Evolutionary conservation across 768 basidiomycete species (phyloP), one percentile per base, ranked within the genome.

Genomic region (Lactarius hengduanensis): DNA sequence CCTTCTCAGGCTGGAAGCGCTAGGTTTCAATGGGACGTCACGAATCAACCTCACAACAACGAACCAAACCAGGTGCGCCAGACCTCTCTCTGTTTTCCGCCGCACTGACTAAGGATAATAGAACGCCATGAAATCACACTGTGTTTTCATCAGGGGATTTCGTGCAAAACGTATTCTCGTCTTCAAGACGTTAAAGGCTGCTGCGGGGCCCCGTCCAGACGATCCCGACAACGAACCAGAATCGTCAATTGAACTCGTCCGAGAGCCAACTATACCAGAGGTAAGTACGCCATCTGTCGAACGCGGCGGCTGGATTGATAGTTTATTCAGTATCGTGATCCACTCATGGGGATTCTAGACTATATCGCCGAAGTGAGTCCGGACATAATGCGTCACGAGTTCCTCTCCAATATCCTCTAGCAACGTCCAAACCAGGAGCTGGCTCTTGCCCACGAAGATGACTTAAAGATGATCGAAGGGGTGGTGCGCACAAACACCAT

Each of bases 101-200:
- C 30, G 26, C 54, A 54, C 34, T 1, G 18, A 63, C 53, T 13
- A 28, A 8, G 41, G 41, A 34, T 10, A 20, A 7, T 58, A 63
- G 65, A 50, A 50, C 11, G 11, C 22, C 47, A 1, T 4, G 47
- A 50, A 10, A 22, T 50, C n/a, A 5, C 65, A 66, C 6, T 66
- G 65, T 7, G 47, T 66, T 9, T 66, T 66, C 43, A 50, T 66
- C 26, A 57, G 45, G n/a, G 65, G 65, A 16, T 66, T 57, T n/a
- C 61, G 65, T 11, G 61, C 65, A 4, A 66, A 63, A 15, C 59
- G 64, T 18, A n/a, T 40, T 18, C 13, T 62, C 26, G 22, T 65
- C 32, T 65, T 26, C 50, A 41, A 34, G 32, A 40, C 13, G 20
- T 10, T 61, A 1, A 59, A 50, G 28, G 64, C 41, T 13, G 59